These are phyloP conservation scores for Diplocarpon rosae DNA, from an alignment of 2,329 filamentous ascomycete species.

Conservation along the genomic window DNA sequence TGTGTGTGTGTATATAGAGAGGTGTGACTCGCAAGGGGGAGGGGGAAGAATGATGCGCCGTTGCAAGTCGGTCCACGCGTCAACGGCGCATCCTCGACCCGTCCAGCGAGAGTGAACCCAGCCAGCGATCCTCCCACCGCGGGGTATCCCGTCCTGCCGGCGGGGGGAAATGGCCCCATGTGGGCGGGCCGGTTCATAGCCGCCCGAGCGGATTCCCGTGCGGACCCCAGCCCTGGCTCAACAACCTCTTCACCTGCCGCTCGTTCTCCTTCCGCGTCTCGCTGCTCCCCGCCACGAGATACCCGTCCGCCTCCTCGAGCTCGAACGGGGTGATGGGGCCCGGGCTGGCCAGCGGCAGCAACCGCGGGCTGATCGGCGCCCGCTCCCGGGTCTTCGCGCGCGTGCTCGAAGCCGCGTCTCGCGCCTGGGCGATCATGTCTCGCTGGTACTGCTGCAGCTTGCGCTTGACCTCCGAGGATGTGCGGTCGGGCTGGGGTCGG, in stretches of 20 bases:
- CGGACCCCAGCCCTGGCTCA: conserved; percentile 1
- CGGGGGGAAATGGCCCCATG: too few relatives aligned
- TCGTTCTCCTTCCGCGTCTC: conserved; percentile 9
- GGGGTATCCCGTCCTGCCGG: too few relatives aligned
- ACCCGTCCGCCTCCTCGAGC: conserved; percentile 31
- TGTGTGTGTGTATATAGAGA: too few relatives aligned
- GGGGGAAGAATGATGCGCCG: neutral
- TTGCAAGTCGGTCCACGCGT: neutral
- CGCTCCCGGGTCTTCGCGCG: conserved; percentile 3
- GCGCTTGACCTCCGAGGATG: conserved; percentile 38
- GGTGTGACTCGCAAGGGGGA: neutral
- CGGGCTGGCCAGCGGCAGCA: conserved; percentile 44
- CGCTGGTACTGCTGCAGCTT: conserved; percentile 47
- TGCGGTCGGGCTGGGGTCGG: conserved; percentile 29
- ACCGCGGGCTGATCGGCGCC: conserved; percentile 36
- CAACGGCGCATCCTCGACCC: too few relatives aligned
- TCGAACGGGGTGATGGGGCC: conserved; percentile 53
- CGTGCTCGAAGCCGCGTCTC: conserved; percentile 30
- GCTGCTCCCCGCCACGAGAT: conserved; percentile 16
- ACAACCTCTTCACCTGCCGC: conserved; percentile 3
- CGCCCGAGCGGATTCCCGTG: neutral
- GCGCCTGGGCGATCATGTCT: conserved; percentile 49
- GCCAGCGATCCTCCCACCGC: too few relatives aligned
- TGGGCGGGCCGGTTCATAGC: neutral
- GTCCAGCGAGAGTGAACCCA: too few relatives aligned